Conservation (phyloP, 164 flowering plant species). For the Vitis rupestris region DNA sequence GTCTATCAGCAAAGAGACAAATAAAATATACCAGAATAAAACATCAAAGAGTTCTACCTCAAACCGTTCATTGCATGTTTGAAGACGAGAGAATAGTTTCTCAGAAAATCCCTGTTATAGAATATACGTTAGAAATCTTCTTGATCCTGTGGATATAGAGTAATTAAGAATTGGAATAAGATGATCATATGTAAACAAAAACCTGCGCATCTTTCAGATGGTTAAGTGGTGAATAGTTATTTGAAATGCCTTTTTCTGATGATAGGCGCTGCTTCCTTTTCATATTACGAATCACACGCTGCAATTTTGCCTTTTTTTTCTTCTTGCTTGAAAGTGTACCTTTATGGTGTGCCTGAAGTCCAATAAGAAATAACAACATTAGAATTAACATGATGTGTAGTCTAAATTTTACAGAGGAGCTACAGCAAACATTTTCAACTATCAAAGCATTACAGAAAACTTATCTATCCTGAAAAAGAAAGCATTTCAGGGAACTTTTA, state of each 20-base stretch:
- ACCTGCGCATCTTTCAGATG: slow-evolving; percentile 94
- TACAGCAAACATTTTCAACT: neutral
- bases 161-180: neutral
- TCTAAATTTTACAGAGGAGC: neutral
- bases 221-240: slow-evolving; percentile 74
- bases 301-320: slow-evolving; percentile 92
- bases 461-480: too few relatives aligned
- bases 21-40: neutral
- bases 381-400: neutral
- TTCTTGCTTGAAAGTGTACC: slow-evolving; percentile 89
- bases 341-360: slow-evolving; percentile 69
- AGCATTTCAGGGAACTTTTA: too few relatives aligned
- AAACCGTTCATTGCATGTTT: slow-evolving; percentile 75
- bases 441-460: too few relatives aligned
- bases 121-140: neutral
- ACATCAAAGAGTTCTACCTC: slow-evolving; percentile 47
- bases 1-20: neutral
- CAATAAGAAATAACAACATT: neutral
- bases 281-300: slow-evolving; percentile 82
- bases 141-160: neutral
- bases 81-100: slow-evolving; percentile 73
- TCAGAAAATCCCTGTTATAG: slow-evolving; percentile 66
- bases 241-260: slow-evolving; percentile 50
- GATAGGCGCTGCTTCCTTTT: slow-evolving; percentile 77
- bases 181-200: slow-evolving; percentile 7